phyloP scores from a whole-genome alignment of 768 basidiomycete genomes.

The Tricholoma matsutake region DNA sequence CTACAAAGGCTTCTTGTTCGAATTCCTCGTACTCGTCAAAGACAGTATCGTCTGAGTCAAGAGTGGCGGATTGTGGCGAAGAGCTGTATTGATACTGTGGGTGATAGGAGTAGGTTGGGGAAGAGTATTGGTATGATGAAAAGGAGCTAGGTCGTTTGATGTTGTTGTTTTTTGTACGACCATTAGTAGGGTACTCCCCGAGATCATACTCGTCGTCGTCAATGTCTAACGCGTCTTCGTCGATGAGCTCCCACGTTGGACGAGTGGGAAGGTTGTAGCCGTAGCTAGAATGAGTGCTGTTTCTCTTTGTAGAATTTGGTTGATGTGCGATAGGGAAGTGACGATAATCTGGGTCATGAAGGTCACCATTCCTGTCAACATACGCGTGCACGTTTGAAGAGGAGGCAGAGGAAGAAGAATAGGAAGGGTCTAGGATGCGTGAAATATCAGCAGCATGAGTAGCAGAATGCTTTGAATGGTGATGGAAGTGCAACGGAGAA shows the following conservation, averaged over 20 bases:
- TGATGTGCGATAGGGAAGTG: conserved; percentile 47
- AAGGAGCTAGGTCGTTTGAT: conserved; percentile 13
- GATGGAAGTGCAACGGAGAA: conserved; percentile 5
- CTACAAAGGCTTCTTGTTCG: conserved; percentile 5
- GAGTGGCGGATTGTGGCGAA: background rate
- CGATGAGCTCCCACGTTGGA: conserved; percentile 32
- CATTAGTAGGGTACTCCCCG: background rate
- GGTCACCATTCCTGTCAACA: conserved; percentile 58
- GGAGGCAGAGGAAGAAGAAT: conserved; percentile 35
- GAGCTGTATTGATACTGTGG: conserved; percentile 18
- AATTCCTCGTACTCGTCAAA: conserved; percentile 29
- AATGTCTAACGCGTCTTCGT: conserved; percentile 21
- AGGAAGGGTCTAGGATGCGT: conserved; percentile 63
- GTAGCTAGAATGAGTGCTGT: conserved; percentile 7
- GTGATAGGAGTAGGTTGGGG: conserved; percentile 16
- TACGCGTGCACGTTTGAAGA: conserved; percentile 38
- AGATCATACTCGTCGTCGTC: conserved; percentile 22
- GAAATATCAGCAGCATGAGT: conserved; percentile 50
- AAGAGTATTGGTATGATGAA: conserved; percentile 11
- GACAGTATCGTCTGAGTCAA: conserved; percentile 25
- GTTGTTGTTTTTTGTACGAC: conserved; percentile 3
- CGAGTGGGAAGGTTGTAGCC: conserved; percentile 11
- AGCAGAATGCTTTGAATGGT: conserved; percentile 24
- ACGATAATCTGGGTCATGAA: conserved; percentile 68
- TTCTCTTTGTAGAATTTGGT: conserved; percentile 13